A percentile compares a stretch with the other conserved stretches of the same genome.
Conservation (phyloP, 2,329 filamentous ascomycete genomes). For the Paecilomyces fulvus region DNA sequence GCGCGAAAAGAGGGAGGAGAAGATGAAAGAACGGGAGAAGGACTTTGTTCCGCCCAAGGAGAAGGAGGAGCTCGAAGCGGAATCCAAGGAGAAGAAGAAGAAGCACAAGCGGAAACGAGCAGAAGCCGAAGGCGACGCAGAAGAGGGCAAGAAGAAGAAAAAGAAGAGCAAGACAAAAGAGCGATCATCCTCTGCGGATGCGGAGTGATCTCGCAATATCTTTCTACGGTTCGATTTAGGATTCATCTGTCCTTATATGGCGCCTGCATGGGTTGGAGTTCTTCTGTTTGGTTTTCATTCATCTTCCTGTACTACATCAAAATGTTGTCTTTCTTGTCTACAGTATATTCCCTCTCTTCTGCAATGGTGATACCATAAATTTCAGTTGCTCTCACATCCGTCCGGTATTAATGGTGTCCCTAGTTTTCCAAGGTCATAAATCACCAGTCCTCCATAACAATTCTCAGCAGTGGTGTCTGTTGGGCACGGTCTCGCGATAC, state of each 20-base stretch:
- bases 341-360: background rate
- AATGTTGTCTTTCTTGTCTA: background rate
- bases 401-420: background rate
- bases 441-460: too few relatives aligned
- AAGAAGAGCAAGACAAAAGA: slow-evolving; percentile 36
- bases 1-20: slow-evolving; percentile 78
- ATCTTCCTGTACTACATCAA: background rate
- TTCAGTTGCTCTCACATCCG: background rate
- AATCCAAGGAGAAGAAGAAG: slow-evolving; percentile 48
- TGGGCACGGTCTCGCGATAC: too few relatives aligned
- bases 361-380: background rate
- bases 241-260: slow-evolving; percentile 10
- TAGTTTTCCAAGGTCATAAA: background rate
- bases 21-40: slow-evolving; percentile 72
- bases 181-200: slow-evolving; percentile 11
- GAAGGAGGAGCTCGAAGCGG: slow-evolving; percentile 45
- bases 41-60: slow-evolving; percentile 86
- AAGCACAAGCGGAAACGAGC: slow-evolving; percentile 33
- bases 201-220: slow-evolving; percentile 13
- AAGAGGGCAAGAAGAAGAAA: slow-evolving; percentile 56
- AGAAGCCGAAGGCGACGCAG: slow-evolving; percentile 25
- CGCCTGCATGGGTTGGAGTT: slow-evolving; percentile 33
- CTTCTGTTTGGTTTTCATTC: slow-evolving; percentile 2
- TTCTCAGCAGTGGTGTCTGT: too few relatives aligned
- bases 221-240: slow-evolving; percentile 4